A percentile compares a stretch with the other conserved stretches of the same genome.
Evolutionary conservation across 768 basidiomycete genomes (phyloP).

Genomic region (Serendipita vermifera): DNA sequence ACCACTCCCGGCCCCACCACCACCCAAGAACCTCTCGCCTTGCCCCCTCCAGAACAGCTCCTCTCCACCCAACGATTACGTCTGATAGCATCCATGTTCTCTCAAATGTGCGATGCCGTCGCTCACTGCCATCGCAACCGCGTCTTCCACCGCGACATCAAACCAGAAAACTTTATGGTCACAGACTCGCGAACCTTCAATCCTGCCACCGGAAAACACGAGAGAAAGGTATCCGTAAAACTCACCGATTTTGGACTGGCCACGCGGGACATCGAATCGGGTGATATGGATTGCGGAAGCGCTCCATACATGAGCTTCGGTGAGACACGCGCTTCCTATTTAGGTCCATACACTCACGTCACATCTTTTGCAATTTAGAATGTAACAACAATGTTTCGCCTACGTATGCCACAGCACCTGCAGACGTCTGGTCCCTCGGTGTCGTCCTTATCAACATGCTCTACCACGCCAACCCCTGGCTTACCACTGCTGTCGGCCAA

Average conservation of each 20-base stretch:
- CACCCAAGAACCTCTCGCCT: slow-evolving; percentile 22
- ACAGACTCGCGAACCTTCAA: slow-evolving; percentile 60
- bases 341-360: not conserved
- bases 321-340: slow-evolving; percentile 27
- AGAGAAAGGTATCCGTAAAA: slow-evolving; percentile 89
- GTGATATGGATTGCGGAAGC: slow-evolving; percentile 96
- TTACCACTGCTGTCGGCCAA: slow-evolving; percentile 72
- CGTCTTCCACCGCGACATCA: slow-evolving; percentile 95
- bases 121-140: slow-evolving; percentile 83
- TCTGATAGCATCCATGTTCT: slow-evolving; percentile 93
- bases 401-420: slow-evolving; percentile 84
- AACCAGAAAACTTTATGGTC: slow-evolving; percentile 96
- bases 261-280: slow-evolving; percentile 73
- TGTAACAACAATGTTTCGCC: slow-evolving; percentile 96
- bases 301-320: slow-evolving; percentile 98
- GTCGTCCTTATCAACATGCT: slow-evolving; percentile 99
- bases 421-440: slow-evolving; percentile 97
- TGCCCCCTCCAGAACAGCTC: slow-evolving; percentile 64
- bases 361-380: slow-evolving; percentile 37
- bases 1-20: slow-evolving; percentile 17
- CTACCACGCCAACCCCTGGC: slow-evolving; percentile 98
- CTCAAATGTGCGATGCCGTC: slow-evolving; percentile 97
- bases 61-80: slow-evolving; percentile 80
- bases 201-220: slow-evolving; percentile 40
- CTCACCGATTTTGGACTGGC: slow-evolving; percentile 93